phyloP scores from a whole-genome alignment of 345 rosid genomes.

The Theobroma cacao region DNA sequence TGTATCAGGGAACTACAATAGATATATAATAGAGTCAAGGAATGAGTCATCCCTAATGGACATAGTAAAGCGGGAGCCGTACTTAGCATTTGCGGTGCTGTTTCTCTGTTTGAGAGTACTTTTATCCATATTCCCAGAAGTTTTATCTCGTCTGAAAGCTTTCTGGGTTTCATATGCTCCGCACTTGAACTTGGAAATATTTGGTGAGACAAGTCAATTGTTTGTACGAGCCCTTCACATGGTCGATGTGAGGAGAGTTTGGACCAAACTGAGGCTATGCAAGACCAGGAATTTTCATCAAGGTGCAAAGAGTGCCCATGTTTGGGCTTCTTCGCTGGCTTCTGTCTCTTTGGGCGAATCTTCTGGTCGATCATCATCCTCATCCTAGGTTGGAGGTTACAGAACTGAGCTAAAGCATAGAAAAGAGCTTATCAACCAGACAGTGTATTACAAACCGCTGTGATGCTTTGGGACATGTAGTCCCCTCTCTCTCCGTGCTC shows the following conservation, averaged over 20 bases:
- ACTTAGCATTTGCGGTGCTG: conserved; percentile 46
- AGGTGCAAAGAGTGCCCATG: conserved; percentile 73
- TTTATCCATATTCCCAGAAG: conserved; percentile 41
- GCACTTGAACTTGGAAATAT: conserved; percentile 74
- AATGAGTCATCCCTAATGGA: conserved; percentile 35
- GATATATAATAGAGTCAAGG: conserved; percentile 33
- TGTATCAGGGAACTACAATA: conserved; percentile 12
- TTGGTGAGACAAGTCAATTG: conserved; percentile 82
- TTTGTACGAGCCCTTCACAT: conserved; percentile 59
- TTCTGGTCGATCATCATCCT: conserved; percentile 49
- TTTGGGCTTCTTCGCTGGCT: conserved; percentile 92
- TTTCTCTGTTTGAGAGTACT: conserved; percentile 55
- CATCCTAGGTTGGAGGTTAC: conserved; percentile 22
- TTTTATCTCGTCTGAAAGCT: conserved; percentile 49
- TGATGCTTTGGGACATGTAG: conserved; percentile 17
- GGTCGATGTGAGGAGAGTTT: conserved; percentile 82
- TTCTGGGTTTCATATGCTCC: conserved; percentile 57
- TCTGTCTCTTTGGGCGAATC: conserved; percentile 83
- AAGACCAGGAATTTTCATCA: conserved; percentile 76
- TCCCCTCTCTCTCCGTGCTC: background rate
- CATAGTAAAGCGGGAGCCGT: conserved; percentile 54
- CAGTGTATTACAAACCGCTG: conserved; percentile 17
- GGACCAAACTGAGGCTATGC: conserved; percentile 65
- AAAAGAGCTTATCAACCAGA: conserved; percentile 20
- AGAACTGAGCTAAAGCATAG: conserved; percentile 11